Conservation (phyloP, 305 asterid genomes). For the Coffea humblotiana region DNA sequence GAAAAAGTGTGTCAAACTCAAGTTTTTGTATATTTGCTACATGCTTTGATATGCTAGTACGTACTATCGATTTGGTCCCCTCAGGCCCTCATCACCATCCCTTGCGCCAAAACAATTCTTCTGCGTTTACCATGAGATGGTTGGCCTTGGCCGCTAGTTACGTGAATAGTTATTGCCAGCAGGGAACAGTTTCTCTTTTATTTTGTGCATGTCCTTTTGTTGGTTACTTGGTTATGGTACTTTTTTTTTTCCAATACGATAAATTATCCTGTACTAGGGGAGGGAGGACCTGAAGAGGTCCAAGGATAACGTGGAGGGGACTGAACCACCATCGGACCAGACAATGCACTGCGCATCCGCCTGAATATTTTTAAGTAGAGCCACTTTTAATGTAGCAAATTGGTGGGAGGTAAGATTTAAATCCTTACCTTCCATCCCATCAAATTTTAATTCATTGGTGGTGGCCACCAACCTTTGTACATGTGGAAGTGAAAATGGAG, state of each 20-base stretch:
- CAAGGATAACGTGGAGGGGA: no score
- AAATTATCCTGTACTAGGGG: no score
- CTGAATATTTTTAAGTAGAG: no score
- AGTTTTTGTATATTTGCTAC: not conserved
- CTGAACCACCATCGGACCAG: no score
- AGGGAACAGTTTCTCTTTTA: not conserved
- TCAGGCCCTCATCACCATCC: not conserved
- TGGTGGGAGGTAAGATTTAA: no score
- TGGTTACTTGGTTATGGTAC: constrained; percentile 3
- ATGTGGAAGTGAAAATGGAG: not conserved
- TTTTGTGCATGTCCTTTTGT: not conserved
- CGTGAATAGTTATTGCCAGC: not conserved
- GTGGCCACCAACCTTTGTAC: not conserved
- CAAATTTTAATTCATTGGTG: no score
- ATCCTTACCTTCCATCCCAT: no score
- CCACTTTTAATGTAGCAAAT: no score
- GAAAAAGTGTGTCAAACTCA: not conserved
- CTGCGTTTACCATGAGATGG: not conserved
- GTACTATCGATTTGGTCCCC: constrained; percentile 1
- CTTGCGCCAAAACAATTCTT: constrained; percentile 9
- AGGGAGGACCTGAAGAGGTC: no score
- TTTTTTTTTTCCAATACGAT: no score
- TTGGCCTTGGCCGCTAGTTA: not conserved
- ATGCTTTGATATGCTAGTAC: not conserved
- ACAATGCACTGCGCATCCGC: no score